Conservation (phyloP, 208 protist genomes). For the Acanthamoeba triangularis region DNA sequence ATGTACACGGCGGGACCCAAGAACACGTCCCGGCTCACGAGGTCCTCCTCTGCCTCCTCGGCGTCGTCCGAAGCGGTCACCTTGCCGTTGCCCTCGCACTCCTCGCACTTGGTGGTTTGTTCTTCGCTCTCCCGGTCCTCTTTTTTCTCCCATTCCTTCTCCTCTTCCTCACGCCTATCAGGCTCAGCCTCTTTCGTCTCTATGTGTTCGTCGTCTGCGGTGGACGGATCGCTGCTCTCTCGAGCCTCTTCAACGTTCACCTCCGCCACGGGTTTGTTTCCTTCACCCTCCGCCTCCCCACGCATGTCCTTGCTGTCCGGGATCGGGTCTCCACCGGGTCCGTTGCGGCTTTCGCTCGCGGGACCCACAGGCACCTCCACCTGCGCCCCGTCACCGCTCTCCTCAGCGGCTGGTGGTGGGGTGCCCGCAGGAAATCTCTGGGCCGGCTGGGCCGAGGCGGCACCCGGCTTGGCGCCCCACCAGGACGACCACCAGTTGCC, state of each 20-base stretch:
- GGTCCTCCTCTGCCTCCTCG: background rate
- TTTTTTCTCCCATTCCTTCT: background rate
- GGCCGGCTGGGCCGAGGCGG: background rate
- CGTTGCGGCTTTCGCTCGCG: too few species aligned
- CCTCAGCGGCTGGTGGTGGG: background rate
- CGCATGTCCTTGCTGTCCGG: background rate
- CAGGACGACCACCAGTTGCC: constrained; percentile 28
- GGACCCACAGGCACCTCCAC: too few species aligned
- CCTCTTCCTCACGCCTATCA: background rate
- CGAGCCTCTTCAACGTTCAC: background rate
- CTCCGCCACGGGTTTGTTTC: background rate
- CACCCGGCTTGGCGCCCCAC: constrained; percentile 11
- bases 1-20: constrained; percentile 5
- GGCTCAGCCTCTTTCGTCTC: background rate
- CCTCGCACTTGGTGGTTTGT: background rate
- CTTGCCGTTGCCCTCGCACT: background rate
- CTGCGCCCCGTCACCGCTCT: background rate
- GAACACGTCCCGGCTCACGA: background rate
- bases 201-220: background rate
- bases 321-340: background rate
- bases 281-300: background rate
- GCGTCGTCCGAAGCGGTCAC: background rate
- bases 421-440: background rate
- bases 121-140: background rate
- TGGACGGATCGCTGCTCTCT: background rate